These are phyloP conservation scores for Colletotrichum eleusines DNA, from an alignment of 2,329 filamentous ascomycete species.

Conservation along the genomic window DNA sequence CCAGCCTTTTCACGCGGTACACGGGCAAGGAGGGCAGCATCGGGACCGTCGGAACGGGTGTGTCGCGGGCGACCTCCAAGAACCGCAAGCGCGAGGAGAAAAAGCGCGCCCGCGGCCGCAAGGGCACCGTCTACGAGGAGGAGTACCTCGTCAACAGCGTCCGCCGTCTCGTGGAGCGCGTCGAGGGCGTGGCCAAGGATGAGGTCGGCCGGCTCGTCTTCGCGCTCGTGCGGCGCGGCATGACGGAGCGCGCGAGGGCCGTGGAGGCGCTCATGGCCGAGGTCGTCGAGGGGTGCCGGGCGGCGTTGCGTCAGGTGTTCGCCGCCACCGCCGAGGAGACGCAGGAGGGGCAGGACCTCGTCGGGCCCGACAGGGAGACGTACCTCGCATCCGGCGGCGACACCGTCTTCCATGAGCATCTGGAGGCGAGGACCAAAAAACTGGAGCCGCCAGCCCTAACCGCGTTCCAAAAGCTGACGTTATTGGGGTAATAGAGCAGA, in stretches of 20 bases:
- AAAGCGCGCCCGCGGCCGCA: slow-evolving; percentile 93
- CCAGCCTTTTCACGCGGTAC: slow-evolving; percentile 94
- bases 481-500: slow-evolving; percentile 58
- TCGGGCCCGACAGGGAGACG: slow-evolving; percentile 40
- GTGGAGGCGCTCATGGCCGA: slow-evolving; percentile 81
- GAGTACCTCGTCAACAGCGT: slow-evolving; percentile 95
- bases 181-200: slow-evolving; percentile 75
- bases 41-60: slow-evolving; percentile 78
- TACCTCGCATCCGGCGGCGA: slow-evolving; percentile 61
- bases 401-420: slow-evolving; percentile 64
- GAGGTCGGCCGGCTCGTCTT: slow-evolving; percentile 83
- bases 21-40: slow-evolving; percentile 75
- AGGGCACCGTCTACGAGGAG: slow-evolving; percentile 97
- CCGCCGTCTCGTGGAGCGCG: slow-evolving; percentile 82
- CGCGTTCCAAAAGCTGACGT: slow-evolving; percentile 61
- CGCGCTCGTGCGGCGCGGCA: slow-evolving; percentile 81
- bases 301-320: slow-evolving; percentile 79
- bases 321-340: slow-evolving; percentile 43
- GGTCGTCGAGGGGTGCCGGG: slow-evolving; percentile 76
- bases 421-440: slow-evolving; percentile 59
- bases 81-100: slow-evolving; percentile 92
- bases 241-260: slow-evolving; percentile 87
- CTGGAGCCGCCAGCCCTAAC: slow-evolving; percentile 63
- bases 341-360: slow-evolving; percentile 43
- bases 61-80: slow-evolving; percentile 85